phyloP scores from a whole-genome alignment of 129 eudicot species.

The Apium graveolens region DNA sequence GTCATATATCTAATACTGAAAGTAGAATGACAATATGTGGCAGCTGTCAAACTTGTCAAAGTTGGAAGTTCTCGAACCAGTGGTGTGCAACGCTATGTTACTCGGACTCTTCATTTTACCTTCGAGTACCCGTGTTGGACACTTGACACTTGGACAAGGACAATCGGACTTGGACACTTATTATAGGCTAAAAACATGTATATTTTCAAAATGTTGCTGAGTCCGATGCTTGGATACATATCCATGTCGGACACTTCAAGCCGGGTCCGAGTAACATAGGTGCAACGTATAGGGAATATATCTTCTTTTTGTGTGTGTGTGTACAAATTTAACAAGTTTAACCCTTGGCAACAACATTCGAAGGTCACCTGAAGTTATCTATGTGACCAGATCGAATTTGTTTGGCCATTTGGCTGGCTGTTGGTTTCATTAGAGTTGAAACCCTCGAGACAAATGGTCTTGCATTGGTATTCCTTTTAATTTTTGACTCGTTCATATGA shows the following conservation, averaged over 20 bases:
- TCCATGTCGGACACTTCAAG: too few species aligned
- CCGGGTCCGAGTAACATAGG: too few species aligned
- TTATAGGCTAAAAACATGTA: too few species aligned
- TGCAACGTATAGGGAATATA: too few species aligned
- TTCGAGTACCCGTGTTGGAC: too few species aligned
- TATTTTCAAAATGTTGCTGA: too few species aligned
- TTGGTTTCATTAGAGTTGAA: slow-evolving; percentile 97
- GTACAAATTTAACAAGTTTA: too few species aligned
- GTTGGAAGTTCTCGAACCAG: neutral
- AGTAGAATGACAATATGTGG: neutral
- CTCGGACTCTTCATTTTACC: too few species aligned
- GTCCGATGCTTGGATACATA: too few species aligned
- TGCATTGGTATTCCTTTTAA: slow-evolving; percentile 32
- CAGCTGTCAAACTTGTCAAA: neutral
- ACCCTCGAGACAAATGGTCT: slow-evolving; percentile 54
- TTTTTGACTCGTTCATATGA: slow-evolving; percentile 29
- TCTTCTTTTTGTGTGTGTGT: neutral
- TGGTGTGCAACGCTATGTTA: neutral
- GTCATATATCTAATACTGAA: neutral
- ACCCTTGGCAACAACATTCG: neutral
- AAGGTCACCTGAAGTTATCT: slow-evolving; percentile 45
- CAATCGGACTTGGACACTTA: too few species aligned
- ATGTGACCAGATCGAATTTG: slow-evolving; percentile 52
- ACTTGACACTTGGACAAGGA: too few species aligned
- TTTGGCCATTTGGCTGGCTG: slow-evolving; percentile 93